A percentile compares a stretch with the other conserved stretches of the same genome.
Evolutionary conservation across 305 asterid genomes (phyloP).

Genomic region (Ruellia speciosa): DNA sequence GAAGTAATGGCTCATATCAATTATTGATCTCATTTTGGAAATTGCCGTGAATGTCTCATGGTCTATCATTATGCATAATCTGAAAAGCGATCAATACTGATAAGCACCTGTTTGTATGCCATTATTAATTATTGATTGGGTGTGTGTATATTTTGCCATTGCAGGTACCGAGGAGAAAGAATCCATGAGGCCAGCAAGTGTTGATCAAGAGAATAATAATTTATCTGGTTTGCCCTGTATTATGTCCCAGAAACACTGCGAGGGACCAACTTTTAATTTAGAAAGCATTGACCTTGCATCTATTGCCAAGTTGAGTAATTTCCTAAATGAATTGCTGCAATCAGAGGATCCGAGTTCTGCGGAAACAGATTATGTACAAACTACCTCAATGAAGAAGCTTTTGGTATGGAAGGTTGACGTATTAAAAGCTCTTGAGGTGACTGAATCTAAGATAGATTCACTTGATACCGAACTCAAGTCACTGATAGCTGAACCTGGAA

Average conservation of each 20-base stretch:
- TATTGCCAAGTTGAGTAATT: constrained; percentile 52
- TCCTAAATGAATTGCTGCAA: constrained; percentile 56
- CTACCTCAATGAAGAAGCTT: constrained; percentile 64
- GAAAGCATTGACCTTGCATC: constrained; percentile 60
- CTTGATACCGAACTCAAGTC: constrained; percentile 77
- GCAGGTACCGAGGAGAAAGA: constrained; percentile 79
- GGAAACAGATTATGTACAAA: constrained; percentile 49
- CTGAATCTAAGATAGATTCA: constrained; percentile 77
- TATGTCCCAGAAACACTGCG: constrained; percentile 39
- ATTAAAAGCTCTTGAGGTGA: constrained; percentile 68
- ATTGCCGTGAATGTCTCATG: too few species aligned
- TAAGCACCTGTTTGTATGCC: not conserved
- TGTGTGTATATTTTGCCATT: not conserved
- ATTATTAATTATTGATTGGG: not conserved
- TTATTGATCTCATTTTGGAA: constrained; percentile 3
- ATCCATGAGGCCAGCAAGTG: constrained; percentile 35
- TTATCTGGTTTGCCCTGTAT: constrained; percentile 46
- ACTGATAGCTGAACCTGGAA: constrained; percentile 33
- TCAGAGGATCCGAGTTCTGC: constrained; percentile 42
- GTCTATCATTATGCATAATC: not conserved
- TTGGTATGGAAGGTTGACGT: constrained; percentile 58
- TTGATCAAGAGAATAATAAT: constrained; percentile 38
- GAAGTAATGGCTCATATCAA: too few species aligned
- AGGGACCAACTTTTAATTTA: constrained; percentile 54
- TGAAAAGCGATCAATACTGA: not conserved